Evolutionary conservation across 164 flowering plant species (phyloP).

Genomic region (Warburgia ugandensis): DNA sequence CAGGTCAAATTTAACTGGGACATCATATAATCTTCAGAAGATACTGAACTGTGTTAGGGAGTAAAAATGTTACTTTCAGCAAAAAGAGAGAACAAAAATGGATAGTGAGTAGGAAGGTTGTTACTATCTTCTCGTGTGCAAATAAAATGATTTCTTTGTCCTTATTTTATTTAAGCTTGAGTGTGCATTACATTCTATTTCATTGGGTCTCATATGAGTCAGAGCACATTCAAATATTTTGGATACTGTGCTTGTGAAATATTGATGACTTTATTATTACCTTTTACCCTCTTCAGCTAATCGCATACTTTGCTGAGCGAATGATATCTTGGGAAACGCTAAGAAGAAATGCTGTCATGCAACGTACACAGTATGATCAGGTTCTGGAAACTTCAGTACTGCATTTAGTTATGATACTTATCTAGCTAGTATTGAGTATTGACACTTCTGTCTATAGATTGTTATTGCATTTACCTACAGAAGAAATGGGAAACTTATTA

Average conservation of each 20-base stretch:
- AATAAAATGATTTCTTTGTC: too few species aligned
- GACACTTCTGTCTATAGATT: constrained; percentile 30
- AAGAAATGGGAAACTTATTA: constrained; percentile 50
- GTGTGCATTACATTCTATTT: too few species aligned
- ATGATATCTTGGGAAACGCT: constrained; percentile 66
- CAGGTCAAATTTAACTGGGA: too few species aligned
- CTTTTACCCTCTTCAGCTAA: constrained; percentile 34
- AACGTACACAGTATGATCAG: constrained; percentile 37
- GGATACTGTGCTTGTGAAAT: too few species aligned
- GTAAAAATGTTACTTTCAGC: too few species aligned
- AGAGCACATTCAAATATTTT: too few species aligned
- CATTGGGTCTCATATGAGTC: background rate
- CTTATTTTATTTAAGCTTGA: too few species aligned
- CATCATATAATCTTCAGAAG: too few species aligned
- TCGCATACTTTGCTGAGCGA: constrained; percentile 55
- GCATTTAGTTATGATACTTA: background rate
- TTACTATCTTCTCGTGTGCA: too few species aligned
- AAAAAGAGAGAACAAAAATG: too few species aligned
- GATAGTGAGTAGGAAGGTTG: too few species aligned
- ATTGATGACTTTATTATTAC: background rate
- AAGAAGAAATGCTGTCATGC: constrained; percentile 74
- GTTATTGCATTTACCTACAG: constrained; percentile 76
- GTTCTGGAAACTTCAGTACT: constrained; percentile 15
- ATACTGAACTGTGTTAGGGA: too few species aligned
- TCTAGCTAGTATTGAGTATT: background rate